A percentile compares a stretch with the other conserved stretches of the same genome.
Conservation (phyloP, 495 filamentous ascomycete genomes). For the Entonaema liquescens region DNA sequence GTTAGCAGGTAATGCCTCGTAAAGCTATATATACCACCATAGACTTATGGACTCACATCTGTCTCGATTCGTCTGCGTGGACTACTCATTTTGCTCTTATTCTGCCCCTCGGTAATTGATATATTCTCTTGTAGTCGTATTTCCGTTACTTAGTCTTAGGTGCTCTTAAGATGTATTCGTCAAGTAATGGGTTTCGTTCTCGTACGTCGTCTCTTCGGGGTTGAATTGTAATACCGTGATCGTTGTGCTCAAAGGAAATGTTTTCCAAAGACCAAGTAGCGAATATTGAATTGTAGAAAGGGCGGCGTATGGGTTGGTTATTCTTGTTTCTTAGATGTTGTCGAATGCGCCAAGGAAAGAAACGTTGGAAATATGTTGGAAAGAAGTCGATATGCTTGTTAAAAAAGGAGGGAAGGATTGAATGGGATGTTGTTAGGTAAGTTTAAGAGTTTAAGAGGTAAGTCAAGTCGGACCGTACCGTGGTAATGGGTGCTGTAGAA, state of each 20-base stretch:
- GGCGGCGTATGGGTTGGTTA: conserved; percentile 6
- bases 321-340: neutral
- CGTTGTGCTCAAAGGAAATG: conserved; percentile 10
- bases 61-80: conserved; percentile 97
- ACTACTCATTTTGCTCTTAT: conserved; percentile 75
- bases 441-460: neutral
- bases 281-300: neutral
- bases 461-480: neutral
- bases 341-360: conserved; percentile 1
- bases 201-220: neutral
- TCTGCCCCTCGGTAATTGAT: neutral
- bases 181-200: neutral
- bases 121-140: neutral
- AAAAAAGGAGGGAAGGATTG: conserved; percentile 2
- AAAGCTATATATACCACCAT: neutral
- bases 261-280: neutral
- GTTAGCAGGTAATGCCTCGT: conserved; percentile 11
- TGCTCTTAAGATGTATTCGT: neutral
- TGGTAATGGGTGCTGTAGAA: neutral
- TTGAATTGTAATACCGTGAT: neutral
- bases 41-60: conserved; percentile 77
- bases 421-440: neutral
- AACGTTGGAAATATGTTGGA: neutral
- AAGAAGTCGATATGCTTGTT: neutral
- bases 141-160: neutral